Evolutionary conservation across 176 grass and related monocot species (phyloP).

Genomic region (Zoysia japonica): DNA sequence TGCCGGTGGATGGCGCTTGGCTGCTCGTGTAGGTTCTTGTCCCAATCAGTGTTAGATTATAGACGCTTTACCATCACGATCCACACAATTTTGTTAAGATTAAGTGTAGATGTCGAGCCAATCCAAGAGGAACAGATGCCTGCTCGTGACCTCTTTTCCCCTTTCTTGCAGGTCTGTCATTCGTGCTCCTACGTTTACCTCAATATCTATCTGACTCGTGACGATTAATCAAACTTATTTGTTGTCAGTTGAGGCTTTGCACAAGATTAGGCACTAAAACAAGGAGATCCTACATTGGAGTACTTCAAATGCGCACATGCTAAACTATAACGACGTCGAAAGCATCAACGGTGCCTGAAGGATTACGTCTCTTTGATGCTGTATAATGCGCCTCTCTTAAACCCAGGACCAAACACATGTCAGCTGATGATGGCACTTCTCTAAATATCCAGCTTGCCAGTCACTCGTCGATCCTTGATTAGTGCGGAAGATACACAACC

Average conservation of each 20-base stretch:
- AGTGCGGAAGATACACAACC: neutral
- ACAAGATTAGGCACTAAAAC: neutral
- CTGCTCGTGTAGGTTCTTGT: neutral
- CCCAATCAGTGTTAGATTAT: neutral
- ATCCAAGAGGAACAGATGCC: neutral
- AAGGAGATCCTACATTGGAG: neutral
- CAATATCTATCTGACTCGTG: neutral
- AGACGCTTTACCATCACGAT: neutral
- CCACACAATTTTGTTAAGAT: neutral
- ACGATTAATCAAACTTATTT: neutral
- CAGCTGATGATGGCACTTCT: neutral
- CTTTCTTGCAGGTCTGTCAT: neutral
- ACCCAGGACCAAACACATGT: neutral
- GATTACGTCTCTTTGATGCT: neutral
- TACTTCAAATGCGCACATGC: neutral
- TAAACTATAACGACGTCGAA: neutral
- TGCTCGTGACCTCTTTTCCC: neutral
- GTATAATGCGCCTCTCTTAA: neutral
- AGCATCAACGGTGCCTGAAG: neutral
- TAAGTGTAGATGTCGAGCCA: neutral
- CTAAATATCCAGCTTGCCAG: neutral
- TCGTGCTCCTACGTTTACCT: neutral
- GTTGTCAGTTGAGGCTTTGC: neutral
- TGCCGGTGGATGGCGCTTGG: neutral
- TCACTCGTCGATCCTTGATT: neutral